Conservation (phyloP, 2,329 filamentous ascomycete species). For the Fusarium albosuccineum region DNA sequence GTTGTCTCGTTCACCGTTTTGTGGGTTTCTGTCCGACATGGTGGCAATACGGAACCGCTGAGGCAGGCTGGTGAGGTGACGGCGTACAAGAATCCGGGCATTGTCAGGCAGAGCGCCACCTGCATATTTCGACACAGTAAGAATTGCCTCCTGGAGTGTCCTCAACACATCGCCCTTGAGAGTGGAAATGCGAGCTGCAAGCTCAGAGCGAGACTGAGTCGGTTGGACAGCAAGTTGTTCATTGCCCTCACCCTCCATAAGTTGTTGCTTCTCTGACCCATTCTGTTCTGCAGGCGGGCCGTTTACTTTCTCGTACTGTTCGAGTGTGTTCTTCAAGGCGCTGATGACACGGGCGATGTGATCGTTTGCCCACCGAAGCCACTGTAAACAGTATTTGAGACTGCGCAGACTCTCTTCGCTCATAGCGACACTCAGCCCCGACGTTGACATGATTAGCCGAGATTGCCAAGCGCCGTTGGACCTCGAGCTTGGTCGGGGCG, state of each 20-base stretch:
- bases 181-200: conserved; percentile 74
- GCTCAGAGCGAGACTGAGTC: conserved; percentile 55
- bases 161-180: conserved; percentile 80
- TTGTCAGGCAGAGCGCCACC: conserved; percentile 94
- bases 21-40: conserved; percentile 53
- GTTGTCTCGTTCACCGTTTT: conserved; percentile 50
- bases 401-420: conserved; percentile 88
- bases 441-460: conserved; percentile 89
- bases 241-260: conserved; percentile 7
- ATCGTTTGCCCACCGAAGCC: conserved; percentile 84
- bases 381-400: conserved; percentile 84
- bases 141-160: conserved; percentile 83
- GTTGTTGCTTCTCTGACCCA: conserved; percentile 20
- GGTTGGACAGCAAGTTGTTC: conserved; percentile 25
- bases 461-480: conserved; percentile 75
- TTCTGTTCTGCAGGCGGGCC: conserved; percentile 21
- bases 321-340: conserved; percentile 79
- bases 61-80: conserved; percentile 86
- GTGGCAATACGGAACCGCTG: conserved; percentile 83
- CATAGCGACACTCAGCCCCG: conserved; percentile 90
- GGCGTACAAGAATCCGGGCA: conserved; percentile 83
- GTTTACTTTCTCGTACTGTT: conserved; percentile 80
- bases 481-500: conserved; percentile 46
- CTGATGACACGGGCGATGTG: conserved; percentile 82
- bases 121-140: conserved; percentile 88